Percentiles rank a stretch among this genome's conserved stretches.
These are phyloP conservation scores for Bocquillonia castaneifolia DNA, from an alignment of 441 rosid species.

Conservation along the genomic window DNA sequence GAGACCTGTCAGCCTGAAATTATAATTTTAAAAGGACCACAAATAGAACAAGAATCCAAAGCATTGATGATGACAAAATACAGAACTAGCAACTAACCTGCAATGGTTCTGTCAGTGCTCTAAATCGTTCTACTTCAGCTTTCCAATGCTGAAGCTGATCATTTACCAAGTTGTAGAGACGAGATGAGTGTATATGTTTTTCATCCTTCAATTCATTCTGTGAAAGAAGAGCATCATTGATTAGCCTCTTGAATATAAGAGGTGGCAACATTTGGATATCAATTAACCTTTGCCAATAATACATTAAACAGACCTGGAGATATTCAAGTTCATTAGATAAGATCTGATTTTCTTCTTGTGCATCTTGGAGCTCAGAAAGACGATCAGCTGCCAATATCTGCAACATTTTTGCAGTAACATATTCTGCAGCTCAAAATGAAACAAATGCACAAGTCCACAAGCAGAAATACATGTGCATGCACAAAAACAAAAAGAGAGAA, in stretches of 20 bases:
- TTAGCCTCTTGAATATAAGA: conserved; percentile 21
- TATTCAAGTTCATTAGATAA: conserved; percentile 68
- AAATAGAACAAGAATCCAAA: conserved; percentile 23
- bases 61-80: conserved; percentile 14
- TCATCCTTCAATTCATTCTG: conserved; percentile 84
- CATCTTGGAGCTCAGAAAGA: conserved; percentile 76
- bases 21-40: conserved; percentile 27
- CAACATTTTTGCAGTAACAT: conserved; percentile 33
- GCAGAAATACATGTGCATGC: background rate
- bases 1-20: conserved; percentile 76
- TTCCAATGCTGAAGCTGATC: conserved; percentile 85
- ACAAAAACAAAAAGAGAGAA: background rate
- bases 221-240: conserved; percentile 22
- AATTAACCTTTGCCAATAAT: conserved; percentile 17
- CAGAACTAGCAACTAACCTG: conserved; percentile 52
- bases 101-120: conserved; percentile 48
- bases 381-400: conserved; percentile 78
- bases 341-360: conserved; percentile 57
- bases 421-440: conserved; percentile 11
- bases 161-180: conserved; percentile 56
- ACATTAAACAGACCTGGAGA: conserved; percentile 54
- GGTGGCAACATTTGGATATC: background rate
- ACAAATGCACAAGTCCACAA: conserved; percentile 19
- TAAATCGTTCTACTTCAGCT: conserved; percentile 67
- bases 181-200: conserved; percentile 63